Evolutionary conservation across 305 asterid species (phyloP).

Genomic region (Fraxinus paxiana): DNA sequence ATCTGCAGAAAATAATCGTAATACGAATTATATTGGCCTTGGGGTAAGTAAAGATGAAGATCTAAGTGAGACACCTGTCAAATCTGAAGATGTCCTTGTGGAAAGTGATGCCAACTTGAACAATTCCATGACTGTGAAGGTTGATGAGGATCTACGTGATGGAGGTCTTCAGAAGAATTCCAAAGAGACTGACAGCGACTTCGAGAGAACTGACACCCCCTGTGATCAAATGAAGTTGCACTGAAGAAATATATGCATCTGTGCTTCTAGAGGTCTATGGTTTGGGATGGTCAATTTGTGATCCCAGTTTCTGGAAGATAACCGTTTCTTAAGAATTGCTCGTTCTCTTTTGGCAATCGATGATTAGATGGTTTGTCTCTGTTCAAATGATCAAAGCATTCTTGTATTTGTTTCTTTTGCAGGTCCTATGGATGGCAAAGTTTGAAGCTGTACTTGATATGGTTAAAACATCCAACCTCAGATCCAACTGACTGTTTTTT

Average conservation of each 20-base stretch:
- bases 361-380: constrained; percentile 37
- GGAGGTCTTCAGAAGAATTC: constrained; percentile 22
- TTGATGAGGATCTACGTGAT: constrained; percentile 27
- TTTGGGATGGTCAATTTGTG: constrained; percentile 27
- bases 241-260: constrained; percentile 17
- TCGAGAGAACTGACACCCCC: constrained; percentile 21
- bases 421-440: constrained; percentile 46
- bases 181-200: constrained; percentile 19
- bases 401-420: constrained; percentile 57
- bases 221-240: constrained; percentile 16
- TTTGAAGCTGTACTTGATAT: constrained; percentile 44
- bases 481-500: constrained; percentile 50
- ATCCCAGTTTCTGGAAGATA: constrained; percentile 28
- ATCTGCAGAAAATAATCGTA: constrained; percentile 43
- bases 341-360: constrained; percentile 32
- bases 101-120: constrained; percentile 30
- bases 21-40: constrained; percentile 22
- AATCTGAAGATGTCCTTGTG: constrained; percentile 33
- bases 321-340: constrained; percentile 24
- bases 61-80: constrained; percentile 35
- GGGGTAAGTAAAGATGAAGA: constrained; percentile 42
- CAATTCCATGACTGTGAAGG: constrained; percentile 29
- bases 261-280: constrained; percentile 27
- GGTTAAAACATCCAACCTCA: constrained; percentile 34
- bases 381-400: constrained; percentile 37